These are phyloP conservation scores for Backusella tuberculispora DNA, from an alignment of 192 early-diverging fungal genomes.

Conservation along the genomic window DNA sequence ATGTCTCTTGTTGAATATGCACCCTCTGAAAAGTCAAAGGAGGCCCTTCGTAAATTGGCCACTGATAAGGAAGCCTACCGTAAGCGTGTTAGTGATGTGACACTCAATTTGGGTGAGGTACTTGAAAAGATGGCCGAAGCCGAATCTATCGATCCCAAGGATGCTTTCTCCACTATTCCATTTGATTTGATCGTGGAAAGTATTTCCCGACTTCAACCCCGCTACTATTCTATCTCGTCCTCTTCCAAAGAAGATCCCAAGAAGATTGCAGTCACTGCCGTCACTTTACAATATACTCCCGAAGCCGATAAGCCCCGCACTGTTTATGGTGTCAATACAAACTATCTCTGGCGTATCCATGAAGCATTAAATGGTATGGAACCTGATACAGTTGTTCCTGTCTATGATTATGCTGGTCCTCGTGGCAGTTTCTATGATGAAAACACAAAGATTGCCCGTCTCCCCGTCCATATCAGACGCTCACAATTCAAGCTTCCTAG, in stretches of 20 bases:
- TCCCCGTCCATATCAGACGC: constrained; percentile 89
- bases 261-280: constrained; percentile 84
- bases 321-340: constrained; percentile 86
- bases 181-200: constrained; percentile 83
- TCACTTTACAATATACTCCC: constrained; percentile 84
- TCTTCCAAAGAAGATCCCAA: constrained; percentile 78
- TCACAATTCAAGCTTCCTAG: constrained; percentile 91
- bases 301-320: constrained; percentile 46
- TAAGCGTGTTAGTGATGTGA: constrained; percentile 58
- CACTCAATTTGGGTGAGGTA: constrained; percentile 76
- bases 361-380: constrained; percentile 43
- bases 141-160: constrained; percentile 28
- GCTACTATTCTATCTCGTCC: constrained; percentile 98
- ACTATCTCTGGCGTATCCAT: constrained; percentile 80
- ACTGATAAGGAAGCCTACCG: constrained; percentile 73
- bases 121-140: constrained; percentile 67
- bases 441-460: constrained; percentile 41
- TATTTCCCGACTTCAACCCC: constrained; percentile 79
- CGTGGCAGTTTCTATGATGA: constrained; percentile 38
- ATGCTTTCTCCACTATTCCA: constrained; percentile 64
- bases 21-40: constrained; percentile 55
- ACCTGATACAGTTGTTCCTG: constrained; percentile 40
- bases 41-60: constrained; percentile 57
- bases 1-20: constrained; percentile 64
- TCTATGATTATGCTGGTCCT: constrained; percentile 48